Conservation (phyloP, 2,329 filamentous ascomycete species). For the Aureobasidium musti region DNA sequence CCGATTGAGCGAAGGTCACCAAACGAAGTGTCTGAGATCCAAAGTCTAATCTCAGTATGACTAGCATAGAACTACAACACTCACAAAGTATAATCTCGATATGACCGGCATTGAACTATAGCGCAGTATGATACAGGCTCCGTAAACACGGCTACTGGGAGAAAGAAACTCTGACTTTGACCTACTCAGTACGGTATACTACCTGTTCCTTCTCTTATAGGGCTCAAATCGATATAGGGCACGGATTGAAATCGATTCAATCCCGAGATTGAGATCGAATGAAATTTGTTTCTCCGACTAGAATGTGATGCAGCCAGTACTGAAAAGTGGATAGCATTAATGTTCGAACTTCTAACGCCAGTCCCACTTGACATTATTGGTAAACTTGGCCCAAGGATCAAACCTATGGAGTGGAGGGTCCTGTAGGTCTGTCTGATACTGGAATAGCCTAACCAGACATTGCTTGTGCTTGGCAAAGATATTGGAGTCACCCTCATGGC, state of each 20-base stretch:
- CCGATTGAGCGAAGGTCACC: not conserved
- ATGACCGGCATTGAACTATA: not conserved
- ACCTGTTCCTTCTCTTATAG: not conserved
- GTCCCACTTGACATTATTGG: too few relatives aligned
- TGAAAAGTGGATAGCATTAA: too few relatives aligned
- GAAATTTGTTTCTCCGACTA: too few relatives aligned
- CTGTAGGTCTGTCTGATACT: too few relatives aligned
- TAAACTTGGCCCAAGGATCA: too few relatives aligned
- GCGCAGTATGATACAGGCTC: not conserved
- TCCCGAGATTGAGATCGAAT: not conserved
- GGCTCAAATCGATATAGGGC: not conserved
- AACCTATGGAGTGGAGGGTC: too few relatives aligned
- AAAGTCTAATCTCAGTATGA: not conserved
- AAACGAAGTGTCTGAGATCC: not conserved
- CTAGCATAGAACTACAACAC: not conserved
- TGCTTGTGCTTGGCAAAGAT: too few relatives aligned
- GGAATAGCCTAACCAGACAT: too few relatives aligned
- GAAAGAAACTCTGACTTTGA: not conserved
- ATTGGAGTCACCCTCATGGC: too few relatives aligned
- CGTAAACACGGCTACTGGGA: not conserved
- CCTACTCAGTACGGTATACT: not conserved
- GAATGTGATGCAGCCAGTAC: too few relatives aligned
- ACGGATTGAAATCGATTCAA: too few relatives aligned
- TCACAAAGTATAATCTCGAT: not conserved
- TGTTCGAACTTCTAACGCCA: too few relatives aligned